Base-by-base conservation (phyloP, 805 yeast genomes). In the Debaryomyces maramus region DNA sequence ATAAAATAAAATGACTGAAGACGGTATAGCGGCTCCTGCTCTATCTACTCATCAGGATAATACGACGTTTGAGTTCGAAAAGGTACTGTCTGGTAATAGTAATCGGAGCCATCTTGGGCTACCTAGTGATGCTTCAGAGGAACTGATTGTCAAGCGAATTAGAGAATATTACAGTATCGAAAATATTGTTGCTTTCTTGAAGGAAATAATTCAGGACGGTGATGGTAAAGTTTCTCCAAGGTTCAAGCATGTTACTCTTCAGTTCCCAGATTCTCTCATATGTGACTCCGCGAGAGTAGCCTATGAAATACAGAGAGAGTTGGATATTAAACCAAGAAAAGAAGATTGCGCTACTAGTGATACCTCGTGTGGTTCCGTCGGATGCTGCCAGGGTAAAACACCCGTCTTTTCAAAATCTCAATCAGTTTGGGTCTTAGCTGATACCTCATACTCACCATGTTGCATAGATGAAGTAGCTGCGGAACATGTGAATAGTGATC, bases 401-500 rank as follows among this genome's bases (percentile, higher is more conserved):
- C 13, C 20, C 7, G 41, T n/a, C 19, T 14, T 26, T 11, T 8
- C 21, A 10, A 21, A 26, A 13, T 16, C 27, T 28, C 36, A 34
- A 20, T 9, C 40, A 35, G 5, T 85, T 8, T 91, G 91, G 86
- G 78, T 91, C 13, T 65, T 93, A 26, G 99, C 98, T 0, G 99
- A 93, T 56, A 91, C 99, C 0, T 88, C 97, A 0, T 93, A 93
- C 55, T 87, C 96, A 20, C 73, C 96, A 1, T 93, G 99, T 61
- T 93, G 99, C 64, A 84, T 91, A 8, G 99, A 93, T 60, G 97
- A 90, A 55, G 95, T 91, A 19, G 98, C 99, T 0, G 95, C 97
- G 0, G 90, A 86, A 55, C 99, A 93, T 60, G 95, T 91, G 11
- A 57, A 68, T 5, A 89, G 93, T 5, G 96, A 91, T 47, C 63